Base-by-base conservation (phyloP, 2,329 filamentous ascomycete species). In the Parasarocladium wereldwijsianum region DNA sequence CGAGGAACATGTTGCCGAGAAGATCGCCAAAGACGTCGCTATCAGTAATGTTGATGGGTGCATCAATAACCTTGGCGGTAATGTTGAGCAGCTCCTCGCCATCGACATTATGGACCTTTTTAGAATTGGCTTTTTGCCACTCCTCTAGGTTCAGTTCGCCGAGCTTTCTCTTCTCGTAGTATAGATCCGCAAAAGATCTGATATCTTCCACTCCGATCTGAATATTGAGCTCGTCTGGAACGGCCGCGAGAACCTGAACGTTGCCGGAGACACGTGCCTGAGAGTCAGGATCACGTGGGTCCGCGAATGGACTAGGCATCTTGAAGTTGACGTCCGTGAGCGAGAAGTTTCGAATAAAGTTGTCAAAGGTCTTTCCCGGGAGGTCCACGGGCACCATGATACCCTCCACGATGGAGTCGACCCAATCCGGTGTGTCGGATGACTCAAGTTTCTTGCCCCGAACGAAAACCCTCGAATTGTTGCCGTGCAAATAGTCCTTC, bases 191-290 rank as follows among this genome's bases (percentile, higher is more conserved):
- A 32, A 70, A 68, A 3, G 87, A 84, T 31, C 74, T 70, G 27
- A 98, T 71, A 34, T 66, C 67, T 21, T 75, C 75, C 24, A 96
- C 82, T 36, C 80, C 73, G 30, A 98, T 57, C 29, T 76, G 70
- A 40, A 96, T 78, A 44, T 93, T 85, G 64, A 96, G 77, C 47
- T 93, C 80, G 24, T 81, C 66, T 0, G 90, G 90, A 19, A 96
- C 52, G 8, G 63, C 72, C 16, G 92, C 77, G 12, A 86, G 61
- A 8, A 86, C 86, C 36, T 81, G 63, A 26, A 94, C 78, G 13
- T 77, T 76, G 3, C 86, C 86, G 17, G 84, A 93, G 11, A 98
- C 75, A 32, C 70, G 75, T 8, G 86, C 85, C 32, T 78, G 70
- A 4, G 78, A 64, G 29, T 76, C 71, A 0, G 83, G 80, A 8